phyloP scores from a whole-genome alignment of 2,329 filamentous ascomycete genomes.

The Canariomyces notabilis region DNA sequence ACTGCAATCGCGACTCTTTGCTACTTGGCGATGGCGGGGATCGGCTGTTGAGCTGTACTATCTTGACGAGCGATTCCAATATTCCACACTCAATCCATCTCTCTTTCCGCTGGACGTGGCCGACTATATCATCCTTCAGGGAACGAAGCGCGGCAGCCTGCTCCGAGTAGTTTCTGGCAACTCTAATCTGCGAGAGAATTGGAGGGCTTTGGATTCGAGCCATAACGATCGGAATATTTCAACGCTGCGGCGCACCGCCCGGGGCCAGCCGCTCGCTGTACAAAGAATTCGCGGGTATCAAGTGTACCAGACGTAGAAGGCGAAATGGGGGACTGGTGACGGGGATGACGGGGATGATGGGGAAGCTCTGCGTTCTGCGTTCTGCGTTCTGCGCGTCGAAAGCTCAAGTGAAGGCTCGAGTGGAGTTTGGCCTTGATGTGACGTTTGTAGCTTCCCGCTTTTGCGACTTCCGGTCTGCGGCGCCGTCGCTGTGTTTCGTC shows the following conservation, averaged over 20 bases:
- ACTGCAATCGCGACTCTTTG: conserved; percentile 34
- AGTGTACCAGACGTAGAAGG: not conserved
- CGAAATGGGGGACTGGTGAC: not conserved
- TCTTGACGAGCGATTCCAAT: conserved; percentile 52
- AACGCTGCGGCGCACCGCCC: not conserved
- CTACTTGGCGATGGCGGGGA: conserved; percentile 34
- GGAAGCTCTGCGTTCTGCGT: no score
- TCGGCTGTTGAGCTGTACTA: conserved; percentile 35
- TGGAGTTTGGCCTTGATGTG: no score
- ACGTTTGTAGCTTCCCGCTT: no score
- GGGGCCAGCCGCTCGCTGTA: not conserved
- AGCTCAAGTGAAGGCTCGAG: no score
- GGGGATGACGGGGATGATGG: no score
- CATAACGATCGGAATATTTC: conserved; percentile 36
- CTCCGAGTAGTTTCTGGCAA: conserved; percentile 46
- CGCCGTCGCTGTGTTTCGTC: no score
- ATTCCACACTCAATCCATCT: conserved; percentile 67
- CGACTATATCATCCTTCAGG: conserved; percentile 85
- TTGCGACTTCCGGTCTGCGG: no score
- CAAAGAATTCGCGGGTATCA: not conserved
- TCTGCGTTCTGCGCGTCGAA: no score
- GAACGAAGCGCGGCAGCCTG: conserved; percentile 59
- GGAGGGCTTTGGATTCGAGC: conserved; percentile 48
- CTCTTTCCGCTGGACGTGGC: conserved; percentile 83
- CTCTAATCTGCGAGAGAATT: conserved; percentile 53